Evolutionary conservation across 257 asterid genomes (phyloP).

Genomic region (Fraxinus pennsylvanica): DNA sequence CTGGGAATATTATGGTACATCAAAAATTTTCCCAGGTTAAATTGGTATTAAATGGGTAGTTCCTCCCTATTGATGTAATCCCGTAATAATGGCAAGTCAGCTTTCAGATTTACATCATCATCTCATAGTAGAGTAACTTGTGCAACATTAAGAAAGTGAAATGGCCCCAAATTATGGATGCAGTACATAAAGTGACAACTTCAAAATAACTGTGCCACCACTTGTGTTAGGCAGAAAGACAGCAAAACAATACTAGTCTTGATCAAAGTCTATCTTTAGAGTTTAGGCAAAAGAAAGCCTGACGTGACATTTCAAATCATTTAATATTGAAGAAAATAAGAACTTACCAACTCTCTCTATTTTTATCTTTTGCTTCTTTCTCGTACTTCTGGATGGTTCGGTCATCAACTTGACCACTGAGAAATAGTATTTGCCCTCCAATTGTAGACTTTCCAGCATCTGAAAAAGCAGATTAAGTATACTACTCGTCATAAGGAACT

Average conservation of each 20-base stretch:
- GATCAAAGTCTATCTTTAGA: not conserved
- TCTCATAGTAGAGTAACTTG: not conserved
- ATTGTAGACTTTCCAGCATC: conserved; percentile 99
- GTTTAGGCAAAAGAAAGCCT: conserved; percentile 2
- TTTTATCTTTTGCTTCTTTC: conserved; percentile 95
- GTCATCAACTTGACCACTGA: conserved; percentile 97
- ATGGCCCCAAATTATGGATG: not conserved
- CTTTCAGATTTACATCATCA: conserved; percentile 5
- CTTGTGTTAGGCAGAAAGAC: not conserved
- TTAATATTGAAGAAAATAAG: conserved; percentile 15
- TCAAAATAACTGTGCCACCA: not conserved
- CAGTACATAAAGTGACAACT: conserved; percentile 2
- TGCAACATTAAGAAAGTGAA: conserved; percentile 4
- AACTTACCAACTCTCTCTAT: conserved; percentile 96
- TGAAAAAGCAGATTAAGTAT: conserved; percentile 34
- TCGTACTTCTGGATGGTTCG: conserved; percentile 96
- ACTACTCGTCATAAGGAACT: conserved; percentile 15
- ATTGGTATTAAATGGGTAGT: not conserved
- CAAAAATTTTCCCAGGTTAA: not conserved
- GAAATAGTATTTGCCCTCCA: conserved; percentile 88
- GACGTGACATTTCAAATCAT: not conserved
- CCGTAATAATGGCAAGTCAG: not conserved
- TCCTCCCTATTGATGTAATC: not conserved
- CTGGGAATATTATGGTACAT: not conserved
- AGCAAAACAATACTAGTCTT: not conserved